These are phyloP conservation scores for Colletotrichum chlorophyti DNA, from an alignment of 2,329 filamentous ascomycete species.

Conservation along the genomic window DNA sequence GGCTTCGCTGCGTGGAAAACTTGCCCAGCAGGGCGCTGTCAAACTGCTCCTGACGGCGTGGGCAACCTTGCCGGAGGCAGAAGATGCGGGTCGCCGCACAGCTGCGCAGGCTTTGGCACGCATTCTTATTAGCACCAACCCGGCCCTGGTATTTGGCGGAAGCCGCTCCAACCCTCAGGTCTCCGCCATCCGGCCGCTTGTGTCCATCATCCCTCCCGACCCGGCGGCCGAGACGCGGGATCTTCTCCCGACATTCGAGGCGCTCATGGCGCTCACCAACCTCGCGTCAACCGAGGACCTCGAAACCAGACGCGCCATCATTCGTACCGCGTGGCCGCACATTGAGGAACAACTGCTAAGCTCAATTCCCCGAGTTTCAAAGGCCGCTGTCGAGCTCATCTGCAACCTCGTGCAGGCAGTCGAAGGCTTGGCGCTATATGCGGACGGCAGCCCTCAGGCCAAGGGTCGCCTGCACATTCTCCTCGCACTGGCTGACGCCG, in stretches of 20 bases:
- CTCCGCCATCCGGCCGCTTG: slow-evolving; percentile 83
- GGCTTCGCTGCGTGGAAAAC: slow-evolving; percentile 74
- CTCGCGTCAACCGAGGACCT: slow-evolving; percentile 81
- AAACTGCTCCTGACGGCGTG: slow-evolving; percentile 80
- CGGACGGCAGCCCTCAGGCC: slow-evolving; percentile 70
- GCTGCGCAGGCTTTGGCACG: slow-evolving; percentile 84
- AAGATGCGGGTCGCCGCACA: slow-evolving; percentile 55
- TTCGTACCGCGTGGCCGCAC: slow-evolving; percentile 74
- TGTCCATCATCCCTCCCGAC: slow-evolving; percentile 74
- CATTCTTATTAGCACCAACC: slow-evolving; percentile 87
- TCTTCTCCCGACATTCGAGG: slow-evolving; percentile 88
- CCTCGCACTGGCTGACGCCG: slow-evolving; percentile 85
- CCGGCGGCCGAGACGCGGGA: slow-evolving; percentile 71
- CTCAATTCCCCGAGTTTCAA: slow-evolving; percentile 76
- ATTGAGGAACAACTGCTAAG: slow-evolving; percentile 86
- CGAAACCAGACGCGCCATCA: slow-evolving; percentile 70
- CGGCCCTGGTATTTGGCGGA: slow-evolving; percentile 81
- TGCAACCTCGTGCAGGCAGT: slow-evolving; percentile 85
- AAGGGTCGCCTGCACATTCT: slow-evolving; percentile 81
- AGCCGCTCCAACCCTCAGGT: slow-evolving; percentile 75
- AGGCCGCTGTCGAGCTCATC: slow-evolving; percentile 85
- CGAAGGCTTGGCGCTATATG: slow-evolving; percentile 72
- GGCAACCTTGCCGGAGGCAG: slow-evolving; percentile 64
- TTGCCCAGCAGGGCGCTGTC: slow-evolving; percentile 93
- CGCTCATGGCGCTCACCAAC: slow-evolving; percentile 91